Evolutionary conservation across 2,329 filamentous ascomycete genomes (phyloP).

Genomic region (Penicillium sp.): DNA sequence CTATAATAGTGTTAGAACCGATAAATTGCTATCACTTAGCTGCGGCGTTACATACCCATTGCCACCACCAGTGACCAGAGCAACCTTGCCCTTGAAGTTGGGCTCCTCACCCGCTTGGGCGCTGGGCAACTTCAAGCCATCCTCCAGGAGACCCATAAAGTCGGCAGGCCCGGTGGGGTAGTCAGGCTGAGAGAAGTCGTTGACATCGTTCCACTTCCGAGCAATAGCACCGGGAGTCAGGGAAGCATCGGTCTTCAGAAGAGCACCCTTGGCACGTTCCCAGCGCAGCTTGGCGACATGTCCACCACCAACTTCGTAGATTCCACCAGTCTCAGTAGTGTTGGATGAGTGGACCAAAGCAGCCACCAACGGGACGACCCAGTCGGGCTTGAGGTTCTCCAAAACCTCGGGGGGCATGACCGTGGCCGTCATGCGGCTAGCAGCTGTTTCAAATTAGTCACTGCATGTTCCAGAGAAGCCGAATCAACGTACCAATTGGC

Average conservation of each 20-base stretch:
- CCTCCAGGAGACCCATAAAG: constrained; percentile 75
- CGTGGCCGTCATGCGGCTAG: constrained; percentile 92
- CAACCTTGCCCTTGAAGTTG: constrained; percentile 76
- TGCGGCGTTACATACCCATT: no score
- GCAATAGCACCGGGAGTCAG: constrained; percentile 82
- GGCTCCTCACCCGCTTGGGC: constrained; percentile 65
- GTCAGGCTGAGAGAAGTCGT: constrained; percentile 74
- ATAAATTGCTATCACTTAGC: no score
- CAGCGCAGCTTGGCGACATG: constrained; percentile 88
- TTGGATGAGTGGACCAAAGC: constrained; percentile 79
- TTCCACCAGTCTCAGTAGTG: constrained; percentile 70
- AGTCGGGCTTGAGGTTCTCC: constrained; percentile 77
- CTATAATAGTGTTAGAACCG: no score
- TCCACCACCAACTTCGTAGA: constrained; percentile 89
- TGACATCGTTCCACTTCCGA: constrained; percentile 79
- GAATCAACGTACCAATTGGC: constrained; percentile 66
- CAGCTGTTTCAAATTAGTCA: no score
- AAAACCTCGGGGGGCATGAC: constrained; percentile 91
- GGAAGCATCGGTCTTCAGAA: constrained; percentile 78
- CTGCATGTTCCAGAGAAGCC: no score
- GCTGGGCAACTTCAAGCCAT: constrained; percentile 66
- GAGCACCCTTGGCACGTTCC: constrained; percentile 81
- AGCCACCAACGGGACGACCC: constrained; percentile 88
- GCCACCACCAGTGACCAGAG: constrained; percentile 77
- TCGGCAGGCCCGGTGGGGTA: constrained; percentile 79